phyloP scores from a whole-genome alignment of 805 yeast genomes.

The Debaryomyces tyrocola region DNA sequence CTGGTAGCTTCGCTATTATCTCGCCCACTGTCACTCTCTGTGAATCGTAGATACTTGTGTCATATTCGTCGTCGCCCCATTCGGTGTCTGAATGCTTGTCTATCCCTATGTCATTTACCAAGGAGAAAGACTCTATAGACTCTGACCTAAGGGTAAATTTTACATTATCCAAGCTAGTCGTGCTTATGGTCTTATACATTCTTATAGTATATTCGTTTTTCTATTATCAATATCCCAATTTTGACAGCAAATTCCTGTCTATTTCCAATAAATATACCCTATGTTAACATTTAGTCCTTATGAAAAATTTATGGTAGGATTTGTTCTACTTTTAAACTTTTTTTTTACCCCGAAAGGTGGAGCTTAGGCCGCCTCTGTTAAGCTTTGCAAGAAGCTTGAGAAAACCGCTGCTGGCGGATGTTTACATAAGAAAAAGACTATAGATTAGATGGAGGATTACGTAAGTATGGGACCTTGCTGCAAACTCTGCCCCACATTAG shows the following conservation, averaged over 20 bases:
- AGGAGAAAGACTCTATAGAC: constrained; percentile 1
- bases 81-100: background rate
- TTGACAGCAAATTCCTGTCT: too few species aligned
- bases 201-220: too few species aligned
- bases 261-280: too few species aligned
- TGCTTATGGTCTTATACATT: constrained; percentile 9
- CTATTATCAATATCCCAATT: too few species aligned
- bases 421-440: background rate
- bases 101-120: constrained; percentile 3
- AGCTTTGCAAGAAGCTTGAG: background rate
- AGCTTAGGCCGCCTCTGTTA: background rate
- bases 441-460: background rate
- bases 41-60: background rate
- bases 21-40: constrained; percentile 2
- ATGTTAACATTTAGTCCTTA: too few species aligned
- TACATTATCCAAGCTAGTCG: constrained; percentile 10
- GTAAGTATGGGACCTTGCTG: background rate
- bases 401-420: background rate
- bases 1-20: constrained; percentile 4
- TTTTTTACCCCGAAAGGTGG: background rate
- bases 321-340: too few species aligned
- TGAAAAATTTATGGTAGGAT: too few species aligned
- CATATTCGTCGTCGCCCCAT: background rate
- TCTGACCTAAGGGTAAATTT: constrained; percentile 9
- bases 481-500: background rate